Evolutionary conservation across 805 yeast genomes (phyloP), one percentile per base, ranked within the genome.

Genomic region (Candida rishiriensis): DNA sequence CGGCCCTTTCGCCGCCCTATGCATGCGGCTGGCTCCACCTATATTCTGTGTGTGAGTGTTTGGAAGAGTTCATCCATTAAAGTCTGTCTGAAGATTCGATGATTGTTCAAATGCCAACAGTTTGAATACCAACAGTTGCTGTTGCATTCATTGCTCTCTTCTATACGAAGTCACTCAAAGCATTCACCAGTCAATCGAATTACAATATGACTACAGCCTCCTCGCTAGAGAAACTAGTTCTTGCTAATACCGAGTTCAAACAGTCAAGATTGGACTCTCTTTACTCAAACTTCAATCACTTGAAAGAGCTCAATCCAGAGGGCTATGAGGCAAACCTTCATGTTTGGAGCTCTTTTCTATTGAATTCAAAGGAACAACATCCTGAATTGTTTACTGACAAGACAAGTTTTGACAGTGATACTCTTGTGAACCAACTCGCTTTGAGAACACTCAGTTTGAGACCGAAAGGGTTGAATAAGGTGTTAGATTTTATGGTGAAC

Each of bases 241-340:
- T 51, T 8, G 35, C 49, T 2, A 56, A 66, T 48, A 59, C 63
- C 9, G 57, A 54, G 10, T 75, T 75, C 57, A 64, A 69, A 10
- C 50, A 56, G 8, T 53, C 70, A 10, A 60, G 82, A 21, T 57
- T 73, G 30, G 57, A 63, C 5, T 75, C 81, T n/a, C 62, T 76
- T 36, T 76, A 66, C 47, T 72, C 79, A 2, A 72, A 76, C 49
- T 76, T 74, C 49, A 50, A 63, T 10, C 60, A 68, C n/a, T 60
- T 76, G 29, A 60, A 64, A 43, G 72, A 69, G 11, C 38, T 59
- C 3, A 76, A 76, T 47, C 65, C 63, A 3, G 79, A 72, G 43
- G 82, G 82, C 7, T 75, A 64, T 43, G 67, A 59, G 17, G 81
- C 81, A 13, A 76, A 76, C 49, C 21, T 76, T 12, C 52, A 52